Conservation (phyloP, 805 yeast species). For the Candida tammaniensis region DNA sequence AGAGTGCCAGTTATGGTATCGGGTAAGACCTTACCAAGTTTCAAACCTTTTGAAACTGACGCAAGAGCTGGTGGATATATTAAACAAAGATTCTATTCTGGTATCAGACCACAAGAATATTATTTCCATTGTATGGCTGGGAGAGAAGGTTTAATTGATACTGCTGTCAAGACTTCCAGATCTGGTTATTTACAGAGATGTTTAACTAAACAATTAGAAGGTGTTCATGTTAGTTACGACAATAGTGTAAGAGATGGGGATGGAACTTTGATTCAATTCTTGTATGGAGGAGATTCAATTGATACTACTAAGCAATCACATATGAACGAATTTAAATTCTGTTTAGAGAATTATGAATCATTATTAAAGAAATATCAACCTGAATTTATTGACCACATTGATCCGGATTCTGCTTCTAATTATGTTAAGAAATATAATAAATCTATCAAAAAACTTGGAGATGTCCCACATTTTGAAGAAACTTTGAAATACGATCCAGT, state of each 20-base stretch:
- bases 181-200: constrained; percentile 99
- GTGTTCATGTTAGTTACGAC: constrained; percentile 92
- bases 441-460: constrained; percentile 59
- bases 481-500: constrained; percentile 80
- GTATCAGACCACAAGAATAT: constrained; percentile 97
- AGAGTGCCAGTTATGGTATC: constrained; percentile 99
- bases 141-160: constrained; percentile 98
- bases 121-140: constrained; percentile 99
- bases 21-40: constrained; percentile 95
- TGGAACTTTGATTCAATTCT: constrained; percentile 88
- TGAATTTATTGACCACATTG: constrained; percentile 51
- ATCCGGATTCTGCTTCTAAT: constrained; percentile 75
- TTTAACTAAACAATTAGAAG: constrained; percentile 95
- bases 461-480: constrained; percentile 63
- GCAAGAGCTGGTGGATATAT: constrained; percentile 99
- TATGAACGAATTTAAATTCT: constrained; percentile 90
- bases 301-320: constrained; percentile 95
- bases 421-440: constrained; percentile 84
- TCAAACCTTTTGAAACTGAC: constrained; percentile 94
- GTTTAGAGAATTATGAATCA: constrained; percentile 86
- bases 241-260: constrained; percentile 94
- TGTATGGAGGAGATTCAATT: constrained; percentile 96
- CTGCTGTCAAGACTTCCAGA: constrained; percentile 97
- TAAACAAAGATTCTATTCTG: constrained; percentile 95
- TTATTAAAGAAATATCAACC: constrained; percentile 85